phyloP scores from a whole-genome alignment of 352 stramenopile genomes.

The Phytophthora melonis region DNA sequence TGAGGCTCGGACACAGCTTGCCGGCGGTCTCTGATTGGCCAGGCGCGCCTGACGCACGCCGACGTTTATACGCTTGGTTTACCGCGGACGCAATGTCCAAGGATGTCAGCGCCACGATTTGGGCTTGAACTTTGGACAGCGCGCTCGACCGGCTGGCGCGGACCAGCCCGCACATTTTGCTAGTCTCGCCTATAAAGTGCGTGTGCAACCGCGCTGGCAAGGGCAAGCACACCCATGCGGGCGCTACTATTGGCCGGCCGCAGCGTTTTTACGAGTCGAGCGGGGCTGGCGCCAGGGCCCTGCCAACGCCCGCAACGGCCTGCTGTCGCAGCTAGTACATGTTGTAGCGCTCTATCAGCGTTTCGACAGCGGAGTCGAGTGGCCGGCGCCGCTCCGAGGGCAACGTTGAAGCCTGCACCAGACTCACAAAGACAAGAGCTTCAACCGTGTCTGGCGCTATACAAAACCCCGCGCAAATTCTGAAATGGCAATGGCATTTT shows the following conservation, averaged over 20 bases:
- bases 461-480: too few species aligned
- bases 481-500: conserved; percentile 23
- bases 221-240: neutral
- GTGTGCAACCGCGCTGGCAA: conserved; percentile 8
- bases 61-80: conserved; percentile 16
- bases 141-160: neutral
- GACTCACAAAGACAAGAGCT: conserved; percentile 13
- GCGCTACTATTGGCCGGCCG: neutral
- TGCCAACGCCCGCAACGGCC: neutral
- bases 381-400: neutral
- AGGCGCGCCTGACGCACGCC: conserved; percentile 8
- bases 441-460: conserved; percentile 4
- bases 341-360: neutral
- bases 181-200: conserved; percentile 14
- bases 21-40: conserved; percentile 21
- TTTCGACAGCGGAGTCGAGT: conserved; percentile 4
- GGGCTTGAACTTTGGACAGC: conserved; percentile 26
- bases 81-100: conserved; percentile 19
- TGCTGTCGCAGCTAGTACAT: neutral
- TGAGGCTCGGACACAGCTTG: conserved; percentile 5
- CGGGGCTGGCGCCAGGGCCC: neutral
- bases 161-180: conserved; percentile 14
- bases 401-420: neutral
- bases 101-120: conserved; percentile 38
- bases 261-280: conserved; percentile 19